These are phyloP conservation scores for Malus asiatica DNA, from an alignment of 306 rosid genomes.

Conservation along the genomic window DNA sequence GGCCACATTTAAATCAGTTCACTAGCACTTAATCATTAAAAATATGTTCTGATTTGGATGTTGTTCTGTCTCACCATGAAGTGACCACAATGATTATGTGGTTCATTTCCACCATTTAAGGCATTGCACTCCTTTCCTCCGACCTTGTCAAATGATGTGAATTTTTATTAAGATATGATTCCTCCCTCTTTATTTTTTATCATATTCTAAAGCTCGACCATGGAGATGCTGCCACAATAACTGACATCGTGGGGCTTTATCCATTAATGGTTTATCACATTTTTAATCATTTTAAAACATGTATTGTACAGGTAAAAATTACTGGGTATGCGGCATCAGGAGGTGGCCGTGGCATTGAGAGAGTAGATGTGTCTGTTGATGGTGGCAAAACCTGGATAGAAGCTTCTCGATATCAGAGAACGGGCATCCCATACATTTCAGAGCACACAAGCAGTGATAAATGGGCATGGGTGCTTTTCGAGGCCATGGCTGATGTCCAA, in stretches of 20 bases:
- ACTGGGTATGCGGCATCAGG: constrained; percentile 88
- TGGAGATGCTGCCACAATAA: neutral
- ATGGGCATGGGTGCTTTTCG: constrained; percentile 99
- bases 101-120: neutral
- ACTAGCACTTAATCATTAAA: too few species aligned
- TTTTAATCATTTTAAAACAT: constrained; percentile 8
- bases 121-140: neutral
- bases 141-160: neutral
- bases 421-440: constrained; percentile 44
- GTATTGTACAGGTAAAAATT: constrained; percentile 49
- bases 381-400: constrained; percentile 86
- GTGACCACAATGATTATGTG: neutral
- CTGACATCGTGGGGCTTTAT: neutral
- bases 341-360: constrained; percentile 92
- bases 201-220: neutral
- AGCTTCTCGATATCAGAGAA: constrained; percentile 63
- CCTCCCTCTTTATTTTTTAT: neutral
- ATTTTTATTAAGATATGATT: neutral
- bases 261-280: neutral
- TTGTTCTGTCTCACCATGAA: neutral
- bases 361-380: constrained; percentile 82
- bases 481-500: constrained; percentile 47
- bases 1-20: too few species aligned
- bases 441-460: constrained; percentile 59
- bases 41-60: neutral